phyloP scores from a whole-genome alignment of 805 yeast genomes.

The Saturnispora ahearnii region DNA sequence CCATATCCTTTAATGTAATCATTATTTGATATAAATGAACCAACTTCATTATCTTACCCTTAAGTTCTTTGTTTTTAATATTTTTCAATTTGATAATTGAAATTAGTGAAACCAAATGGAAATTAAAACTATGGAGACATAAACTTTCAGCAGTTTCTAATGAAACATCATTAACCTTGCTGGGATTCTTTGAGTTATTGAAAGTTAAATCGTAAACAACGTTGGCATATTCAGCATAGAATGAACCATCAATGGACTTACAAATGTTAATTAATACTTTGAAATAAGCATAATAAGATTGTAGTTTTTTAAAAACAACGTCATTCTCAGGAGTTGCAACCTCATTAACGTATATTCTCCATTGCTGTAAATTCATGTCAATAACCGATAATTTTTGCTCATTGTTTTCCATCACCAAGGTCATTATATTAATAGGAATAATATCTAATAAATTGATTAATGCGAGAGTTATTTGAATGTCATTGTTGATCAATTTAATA shows the following conservation, averaged over 20 bases:
- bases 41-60: slow-evolving; percentile 14
- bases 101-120: slow-evolving; percentile 23
- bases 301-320: slow-evolving; percentile 21
- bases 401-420: slow-evolving; percentile 14
- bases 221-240: slow-evolving; percentile 17
- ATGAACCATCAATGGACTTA: slow-evolving; percentile 13
- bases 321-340: slow-evolving; percentile 19
- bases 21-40: slow-evolving; percentile 21
- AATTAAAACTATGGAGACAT: slow-evolving; percentile 26
- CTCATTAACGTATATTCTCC: slow-evolving; percentile 19
- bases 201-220: slow-evolving; percentile 21
- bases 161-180: slow-evolving; percentile 14
- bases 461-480: slow-evolving; percentile 27
- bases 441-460: slow-evolving; percentile 26
- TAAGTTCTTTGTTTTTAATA: slow-evolving; percentile 10
- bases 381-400: slow-evolving; percentile 13
- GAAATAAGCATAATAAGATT: slow-evolving; percentile 25
- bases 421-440: slow-evolving; percentile 25
- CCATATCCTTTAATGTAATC: slow-evolving; percentile 17
- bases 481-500: slow-evolving; percentile 27
- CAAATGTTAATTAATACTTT: slow-evolving; percentile 21
- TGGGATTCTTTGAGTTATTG: slow-evolving; percentile 9
- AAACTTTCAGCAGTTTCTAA: slow-evolving; percentile 20
- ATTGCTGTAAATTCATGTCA: slow-evolving; percentile 20
- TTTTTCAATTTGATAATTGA: slow-evolving; percentile 20